Evolutionary conservation across 352 stramenopile species (phyloP), one percentile per base, ranked within the genome.

Genomic region (Globisporangium uncinulatum): DNA sequence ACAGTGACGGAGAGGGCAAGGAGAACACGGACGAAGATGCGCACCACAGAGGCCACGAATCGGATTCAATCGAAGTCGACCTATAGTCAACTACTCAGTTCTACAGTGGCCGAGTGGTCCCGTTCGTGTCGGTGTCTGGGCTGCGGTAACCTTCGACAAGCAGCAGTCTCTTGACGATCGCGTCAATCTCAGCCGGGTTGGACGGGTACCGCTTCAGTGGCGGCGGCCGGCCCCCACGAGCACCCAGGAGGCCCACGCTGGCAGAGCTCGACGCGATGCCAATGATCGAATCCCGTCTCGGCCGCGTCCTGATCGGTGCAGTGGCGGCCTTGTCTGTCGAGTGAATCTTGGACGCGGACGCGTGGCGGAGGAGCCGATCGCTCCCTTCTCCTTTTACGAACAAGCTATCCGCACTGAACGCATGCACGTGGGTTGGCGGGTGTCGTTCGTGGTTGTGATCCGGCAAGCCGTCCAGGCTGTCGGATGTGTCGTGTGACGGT

Each of bases 141-240:
- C 72, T 39, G 34, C 72, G 42, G 43, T 85, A 90, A 5, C 78
- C 80, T 43, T 88, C 74, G 21, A 63, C 65, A 20, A 69, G 71
- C 8, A 89, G 48, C 14, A 91, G 54, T 41, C 70, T 59, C 20
- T 76, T 73, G 15, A 90, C 77, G 47, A 90, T 65, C 15, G 63
- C 74, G 21, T 68, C 65, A 54, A 82, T 61, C 42, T 79, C 71
- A 1, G 62, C 61, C 6, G 69, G 66, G 48, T 70, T 71, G 0
- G 66, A 78, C 41, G 69, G 69, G 14, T 72, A 70, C 32, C 66
- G 48, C n/a, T 53, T 64, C 14, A 81, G 43, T 6, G 42, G 45
- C 31, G 55, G 43, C 17, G 44, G 24, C 0, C 10, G 24, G 32
- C n/a, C 24, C 17, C 19, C 4, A 6, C 31, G 45, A 6, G 31